Base-by-base conservation (phyloP, 2,329 filamentous ascomycete genomes). In the Lasiodiplodia hormozganensis region DNA sequence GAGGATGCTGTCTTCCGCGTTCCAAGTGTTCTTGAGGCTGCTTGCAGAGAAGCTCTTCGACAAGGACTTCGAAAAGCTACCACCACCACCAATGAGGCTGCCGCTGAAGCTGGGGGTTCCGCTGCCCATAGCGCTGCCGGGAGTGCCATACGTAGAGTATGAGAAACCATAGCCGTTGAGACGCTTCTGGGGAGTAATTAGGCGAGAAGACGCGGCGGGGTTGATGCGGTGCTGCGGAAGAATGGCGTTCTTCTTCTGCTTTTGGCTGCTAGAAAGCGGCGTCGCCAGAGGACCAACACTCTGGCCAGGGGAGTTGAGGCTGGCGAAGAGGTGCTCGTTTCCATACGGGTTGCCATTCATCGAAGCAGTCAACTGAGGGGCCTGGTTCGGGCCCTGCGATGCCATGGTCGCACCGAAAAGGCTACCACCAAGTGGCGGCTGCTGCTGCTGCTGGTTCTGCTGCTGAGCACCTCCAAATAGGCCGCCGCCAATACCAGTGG, bases 271-370 rank as follows among this genome's bases (percentile, higher is more conserved):
- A 10, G 90, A 91, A 14, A 98, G 85, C 0, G 96, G 96, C 0
- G 95, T 98, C 10, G 95, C 96, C 71, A 99, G 86, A 3, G 96
- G 96, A 2, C 96, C 96, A 3, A 94, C 92, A 74, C 94, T 87
- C 64, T 94, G 78, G 79, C 86, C 82, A 81, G 92, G 81, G 76
- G 89, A 76, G 72, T 85, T 85, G 18, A 97, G 83, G 65, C 90
- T 91, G 38, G 90, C 88, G 79, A 98, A 98, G 23, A 99, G 86
- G 1, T 93, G 93, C 56, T 92, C 88, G 65, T 92, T 94, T 51
- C 96, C 96, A 76, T 97, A 99, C 0, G 96, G 95, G 65, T 92
- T 93, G n/a, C 89, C 93, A 69, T 89, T 89, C 68, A 96, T 87
- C 70, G 93, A 96, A 5, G 94, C 90, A 40, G 91, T 93, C 69